A percentile compares a stretch with the other conserved stretches of the same genome.
These are phyloP conservation scores for Aspergillus carbonarius DNA, from an alignment of 2,329 filamentous ascomycete species.

Conservation along the genomic window DNA sequence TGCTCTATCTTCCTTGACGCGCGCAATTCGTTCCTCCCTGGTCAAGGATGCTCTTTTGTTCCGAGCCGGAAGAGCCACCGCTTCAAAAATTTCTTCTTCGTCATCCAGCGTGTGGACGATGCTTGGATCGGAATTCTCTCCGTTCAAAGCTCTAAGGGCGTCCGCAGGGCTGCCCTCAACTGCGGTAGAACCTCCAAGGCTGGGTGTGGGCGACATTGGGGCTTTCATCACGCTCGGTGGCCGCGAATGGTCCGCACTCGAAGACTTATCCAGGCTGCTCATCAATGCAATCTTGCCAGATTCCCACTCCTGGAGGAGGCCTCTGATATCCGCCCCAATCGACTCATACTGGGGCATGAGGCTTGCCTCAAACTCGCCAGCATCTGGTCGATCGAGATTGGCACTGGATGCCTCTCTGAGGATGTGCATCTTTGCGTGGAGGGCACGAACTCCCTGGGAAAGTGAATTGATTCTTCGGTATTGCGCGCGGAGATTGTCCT, in stretches of 20 bases:
- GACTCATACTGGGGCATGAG: conserved; percentile 91
- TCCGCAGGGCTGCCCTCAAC: conserved; percentile 62
- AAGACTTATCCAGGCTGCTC: conserved; percentile 76
- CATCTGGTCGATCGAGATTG: conserved; percentile 68
- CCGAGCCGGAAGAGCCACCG: conserved; percentile 69
- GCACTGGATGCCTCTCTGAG: conserved; percentile 85
- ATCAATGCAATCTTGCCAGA: conserved; percentile 80
- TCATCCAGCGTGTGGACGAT: conserved; percentile 33
- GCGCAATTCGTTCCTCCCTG: conserved; percentile 81
- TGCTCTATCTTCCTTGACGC: conserved; percentile 83
- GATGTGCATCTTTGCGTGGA: conserved; percentile 93
- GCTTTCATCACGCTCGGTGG: conserved; percentile 48
- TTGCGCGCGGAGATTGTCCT: conserved; percentile 81
- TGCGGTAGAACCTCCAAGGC: conserved; percentile 46
- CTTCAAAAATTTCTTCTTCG: conserved; percentile 86
- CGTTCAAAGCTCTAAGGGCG: conserved; percentile 76
- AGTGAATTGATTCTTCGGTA: conserved; percentile 84
- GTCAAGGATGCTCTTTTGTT: conserved; percentile 69
- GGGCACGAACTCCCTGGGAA: conserved; percentile 82
- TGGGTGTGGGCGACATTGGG: conserved; percentile 47
- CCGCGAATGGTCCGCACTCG: conserved; percentile 60
- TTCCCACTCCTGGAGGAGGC: conserved; percentile 81
- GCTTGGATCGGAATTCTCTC: conserved; percentile 52
- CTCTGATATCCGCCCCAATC: conserved; percentile 81
- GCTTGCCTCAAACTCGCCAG: conserved; percentile 71